A percentile compares a stretch with the other conserved stretches of the same genome.
Conservation (phyloP, 441 rosid genomes). For the Metrosideros polymorpha region DNA sequence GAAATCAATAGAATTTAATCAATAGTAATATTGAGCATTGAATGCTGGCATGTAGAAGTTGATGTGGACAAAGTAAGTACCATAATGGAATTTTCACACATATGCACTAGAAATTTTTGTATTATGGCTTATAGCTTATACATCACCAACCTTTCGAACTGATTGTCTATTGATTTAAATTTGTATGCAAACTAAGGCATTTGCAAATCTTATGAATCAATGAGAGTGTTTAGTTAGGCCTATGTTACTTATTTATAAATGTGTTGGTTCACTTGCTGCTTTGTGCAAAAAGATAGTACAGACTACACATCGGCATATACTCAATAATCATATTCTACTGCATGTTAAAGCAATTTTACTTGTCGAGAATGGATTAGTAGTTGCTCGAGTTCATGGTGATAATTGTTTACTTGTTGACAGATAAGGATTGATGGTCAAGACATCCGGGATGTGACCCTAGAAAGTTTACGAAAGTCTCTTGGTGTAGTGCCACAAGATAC, state of each 20-base stretch:
- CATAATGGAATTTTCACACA: not conserved
- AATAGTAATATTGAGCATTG: not conserved
- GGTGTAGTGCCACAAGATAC: constrained; percentile 99
- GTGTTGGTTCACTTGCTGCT: not conserved
- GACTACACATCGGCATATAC: not conserved
- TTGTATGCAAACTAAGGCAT: not conserved
- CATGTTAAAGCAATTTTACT: not conserved
- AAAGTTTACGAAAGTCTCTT: constrained; percentile 64
- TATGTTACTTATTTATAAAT: not conserved
- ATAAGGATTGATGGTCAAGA: constrained; percentile 85
- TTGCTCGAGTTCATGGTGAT: not conserved
- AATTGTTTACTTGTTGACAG: constrained; percentile 25
- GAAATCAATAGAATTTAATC: not conserved
- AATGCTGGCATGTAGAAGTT: not conserved
- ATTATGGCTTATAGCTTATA: not conserved
- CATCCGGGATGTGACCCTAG: constrained; percentile 61
- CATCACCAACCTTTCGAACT: not conserved
- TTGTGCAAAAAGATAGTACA: not conserved
- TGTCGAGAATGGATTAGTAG: not conserved
- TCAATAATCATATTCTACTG: not conserved
- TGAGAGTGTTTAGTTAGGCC: not conserved
- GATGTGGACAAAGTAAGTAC: not conserved
- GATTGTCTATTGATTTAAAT: not conserved
- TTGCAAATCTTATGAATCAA: not conserved
- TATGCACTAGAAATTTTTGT: not conserved